These are phyloP conservation scores for Emiliania huxleyi DNA, from an alignment of 78 protist genomes.

Conservation along the genomic window DNA sequence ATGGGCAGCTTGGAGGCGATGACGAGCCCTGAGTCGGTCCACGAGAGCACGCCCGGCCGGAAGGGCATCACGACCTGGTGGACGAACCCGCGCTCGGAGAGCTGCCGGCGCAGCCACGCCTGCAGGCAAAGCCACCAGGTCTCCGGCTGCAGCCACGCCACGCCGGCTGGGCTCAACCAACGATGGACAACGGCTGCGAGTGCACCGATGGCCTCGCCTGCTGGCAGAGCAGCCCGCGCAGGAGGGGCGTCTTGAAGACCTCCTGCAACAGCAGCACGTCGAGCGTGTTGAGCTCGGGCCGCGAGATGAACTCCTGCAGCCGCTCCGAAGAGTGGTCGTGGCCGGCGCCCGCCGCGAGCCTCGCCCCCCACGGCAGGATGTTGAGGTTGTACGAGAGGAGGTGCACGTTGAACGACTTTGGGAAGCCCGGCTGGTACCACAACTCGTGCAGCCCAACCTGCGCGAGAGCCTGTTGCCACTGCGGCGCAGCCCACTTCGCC, in stretches of 20 bases:
- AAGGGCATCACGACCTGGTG: neutral
- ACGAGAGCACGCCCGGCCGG: neutral
- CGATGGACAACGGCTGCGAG: no score
- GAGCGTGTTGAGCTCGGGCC: neutral
- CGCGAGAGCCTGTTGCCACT: neutral
- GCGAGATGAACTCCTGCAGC: neutral
- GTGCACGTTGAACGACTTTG: neutral
- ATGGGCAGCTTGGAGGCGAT: neutral
- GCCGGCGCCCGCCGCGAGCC: neutral
- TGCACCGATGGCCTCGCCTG: no score
- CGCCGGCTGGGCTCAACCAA: no score
- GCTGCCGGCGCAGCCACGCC: neutral
- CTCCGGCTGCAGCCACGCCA: no score
- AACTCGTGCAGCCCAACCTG: neutral
- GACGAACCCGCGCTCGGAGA: neutral
- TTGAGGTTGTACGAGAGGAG: constrained; percentile 3
- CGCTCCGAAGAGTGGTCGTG: neutral
- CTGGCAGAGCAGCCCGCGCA: neutral
- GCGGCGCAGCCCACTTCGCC: neutral
- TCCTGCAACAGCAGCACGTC: constrained; percentile 6
- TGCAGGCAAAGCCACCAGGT: neutral
- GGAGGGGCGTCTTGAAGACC: neutral
- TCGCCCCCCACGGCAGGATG: neutral
- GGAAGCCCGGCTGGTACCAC: neutral
- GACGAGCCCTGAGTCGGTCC: neutral